These are phyloP conservation scores for Xylariomycetidae sp. DNA, from an alignment of 2,329 filamentous ascomycete genomes.

Conservation along the genomic window DNA sequence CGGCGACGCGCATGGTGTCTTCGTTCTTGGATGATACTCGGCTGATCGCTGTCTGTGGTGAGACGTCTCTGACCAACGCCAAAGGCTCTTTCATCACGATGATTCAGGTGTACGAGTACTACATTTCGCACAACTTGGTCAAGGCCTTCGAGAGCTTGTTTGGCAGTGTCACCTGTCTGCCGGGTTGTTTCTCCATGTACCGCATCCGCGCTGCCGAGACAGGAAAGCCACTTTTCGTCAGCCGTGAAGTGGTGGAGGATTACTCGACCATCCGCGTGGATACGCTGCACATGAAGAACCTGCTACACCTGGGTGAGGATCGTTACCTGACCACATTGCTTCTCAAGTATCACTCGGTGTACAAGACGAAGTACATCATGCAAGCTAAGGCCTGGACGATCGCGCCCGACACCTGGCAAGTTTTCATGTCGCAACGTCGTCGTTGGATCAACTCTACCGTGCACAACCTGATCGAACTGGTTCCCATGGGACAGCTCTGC, in stretches of 20 bases:
- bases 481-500: constrained; percentile 87
- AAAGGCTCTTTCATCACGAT: constrained; percentile 93
- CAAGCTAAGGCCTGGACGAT: constrained; percentile 93
- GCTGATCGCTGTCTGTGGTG: constrained; percentile 90
- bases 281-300: constrained; percentile 97
- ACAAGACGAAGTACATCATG: constrained; percentile 98
- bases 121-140: constrained; percentile 93
- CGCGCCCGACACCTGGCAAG: constrained; percentile 85
- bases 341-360: constrained; percentile 84
- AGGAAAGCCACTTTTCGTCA: constrained; percentile 94
- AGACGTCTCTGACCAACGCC: constrained; percentile 87
- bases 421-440: constrained; percentile 96
- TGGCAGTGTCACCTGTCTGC: constrained; percentile 93
- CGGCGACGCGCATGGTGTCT: constrained; percentile 85
- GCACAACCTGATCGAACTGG: constrained; percentile 93
- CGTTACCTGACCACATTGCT: constrained; percentile 93
- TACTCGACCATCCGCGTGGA: constrained; percentile 95
- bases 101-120: constrained; percentile 99
- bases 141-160: constrained; percentile 98
- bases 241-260: constrained; percentile 78
- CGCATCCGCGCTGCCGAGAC: constrained; percentile 89
- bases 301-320: constrained; percentile 95
- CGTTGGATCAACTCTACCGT: constrained; percentile 99
- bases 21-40: constrained; percentile 87
- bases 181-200: constrained; percentile 99